phyloP scores from a whole-genome alignment of 306 rosid species.

The Gleditsia sinensis region DNA sequence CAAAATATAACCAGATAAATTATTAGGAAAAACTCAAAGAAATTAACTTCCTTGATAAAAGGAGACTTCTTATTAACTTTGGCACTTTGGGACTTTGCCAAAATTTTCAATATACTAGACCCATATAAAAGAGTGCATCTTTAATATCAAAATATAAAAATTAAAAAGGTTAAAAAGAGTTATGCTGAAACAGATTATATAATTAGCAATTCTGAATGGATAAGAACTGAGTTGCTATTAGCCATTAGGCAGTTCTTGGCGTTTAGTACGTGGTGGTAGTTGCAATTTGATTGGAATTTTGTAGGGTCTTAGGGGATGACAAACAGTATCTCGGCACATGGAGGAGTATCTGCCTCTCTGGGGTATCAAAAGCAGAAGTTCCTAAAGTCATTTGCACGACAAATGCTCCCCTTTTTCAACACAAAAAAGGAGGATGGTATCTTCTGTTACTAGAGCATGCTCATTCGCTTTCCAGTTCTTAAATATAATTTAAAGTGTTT shows the following conservation, averaged over 20 bases:
- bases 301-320: constrained; percentile 2
- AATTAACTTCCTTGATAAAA: no score
- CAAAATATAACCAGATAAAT: no score
- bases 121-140: no score
- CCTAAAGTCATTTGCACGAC: constrained; percentile 21
- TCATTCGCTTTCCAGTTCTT: constrained; percentile 6
- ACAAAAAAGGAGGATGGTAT: constrained; percentile 15
- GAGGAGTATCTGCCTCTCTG: constrained; percentile 30
- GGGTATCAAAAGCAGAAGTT: constrained; percentile 34
- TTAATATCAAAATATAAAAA: no score
- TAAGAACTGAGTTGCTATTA: background rate
- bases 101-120: no score
- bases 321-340: constrained; percentile 21
- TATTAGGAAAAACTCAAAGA: no score
- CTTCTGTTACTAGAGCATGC: constrained; percentile 12
- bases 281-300: background rate
- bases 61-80: no score
- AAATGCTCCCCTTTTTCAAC: constrained; percentile 33
- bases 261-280: no score
- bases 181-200: no score
- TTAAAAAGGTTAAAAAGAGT: no score
- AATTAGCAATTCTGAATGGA: background rate
- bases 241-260: background rate
- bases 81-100: no score
- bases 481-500: constrained; percentile 12